These are phyloP conservation scores for Rhinocladiella similis DNA, from an alignment of 2,329 filamentous ascomycete species.

Conservation along the genomic window DNA sequence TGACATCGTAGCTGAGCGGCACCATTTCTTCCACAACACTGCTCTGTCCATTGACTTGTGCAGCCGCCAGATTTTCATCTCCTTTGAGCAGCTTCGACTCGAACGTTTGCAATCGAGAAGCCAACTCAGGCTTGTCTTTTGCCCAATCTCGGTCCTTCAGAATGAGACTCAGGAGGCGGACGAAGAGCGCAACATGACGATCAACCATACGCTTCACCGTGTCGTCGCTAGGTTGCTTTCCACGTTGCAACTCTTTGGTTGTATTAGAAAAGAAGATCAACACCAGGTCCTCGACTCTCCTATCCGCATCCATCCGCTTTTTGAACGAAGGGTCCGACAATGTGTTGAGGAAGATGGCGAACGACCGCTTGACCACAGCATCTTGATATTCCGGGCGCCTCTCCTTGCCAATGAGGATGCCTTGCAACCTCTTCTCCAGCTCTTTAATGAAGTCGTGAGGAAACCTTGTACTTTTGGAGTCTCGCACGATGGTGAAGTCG, in stretches of 20 bases:
- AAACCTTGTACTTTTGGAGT: conserved; percentile 69
- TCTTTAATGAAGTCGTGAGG: conserved; percentile 70
- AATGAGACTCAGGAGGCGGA: conserved; percentile 78
- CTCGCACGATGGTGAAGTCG: conserved; percentile 71
- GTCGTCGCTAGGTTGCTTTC: conserved; percentile 75
- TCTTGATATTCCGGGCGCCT: conserved; percentile 86
- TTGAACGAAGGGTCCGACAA: conserved; percentile 87
- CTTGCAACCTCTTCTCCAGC: conserved; percentile 75
- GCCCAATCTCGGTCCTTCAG: conserved; percentile 82
- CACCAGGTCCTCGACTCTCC: conserved; percentile 86
- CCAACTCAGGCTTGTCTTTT: conserved; percentile 80
- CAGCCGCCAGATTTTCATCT: conserved; percentile 79
- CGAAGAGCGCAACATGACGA: conserved; percentile 90
- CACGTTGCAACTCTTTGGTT: conserved; percentile 83
- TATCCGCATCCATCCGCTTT: conserved; percentile 89
- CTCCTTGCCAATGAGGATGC: conserved; percentile 79
- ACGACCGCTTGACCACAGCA: conserved; percentile 85
- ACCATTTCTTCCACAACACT: conserved; percentile 77
- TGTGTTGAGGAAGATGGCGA: conserved; percentile 90
- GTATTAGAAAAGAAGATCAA: conserved; percentile 96
- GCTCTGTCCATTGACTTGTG: conserved; percentile 52
- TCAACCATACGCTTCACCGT: conserved; percentile 90
- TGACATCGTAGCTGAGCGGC: conserved; percentile 86
- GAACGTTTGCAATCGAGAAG: conserved; percentile 72
- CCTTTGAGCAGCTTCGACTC: conserved; percentile 93